Percentiles rank a stretch among this genome's conserved stretches.
These are phyloP conservation scores for Rubia tinctorum DNA, from an alignment of 305 asterid species.

Conservation along the genomic window DNA sequence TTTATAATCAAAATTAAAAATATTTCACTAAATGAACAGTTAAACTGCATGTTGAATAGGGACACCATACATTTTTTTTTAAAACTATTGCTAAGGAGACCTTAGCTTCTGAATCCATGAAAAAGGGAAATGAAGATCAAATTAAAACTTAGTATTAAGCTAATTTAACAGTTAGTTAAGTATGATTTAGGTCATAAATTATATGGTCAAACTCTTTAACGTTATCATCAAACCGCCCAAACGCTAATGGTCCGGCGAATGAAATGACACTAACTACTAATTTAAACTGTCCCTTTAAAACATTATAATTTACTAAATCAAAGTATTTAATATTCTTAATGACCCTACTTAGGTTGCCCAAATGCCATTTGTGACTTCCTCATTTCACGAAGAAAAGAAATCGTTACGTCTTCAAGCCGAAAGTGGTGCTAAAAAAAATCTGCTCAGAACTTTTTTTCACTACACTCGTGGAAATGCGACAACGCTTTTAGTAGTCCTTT, in stretches of 20 bases:
- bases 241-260: conserved; percentile 18
- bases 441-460: conserved; percentile 13
- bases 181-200: too few relatives aligned
- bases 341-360: neutral
- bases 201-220: neutral
- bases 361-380: neutral
- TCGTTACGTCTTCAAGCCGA: conserved; percentile 40
- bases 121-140: too few relatives aligned
- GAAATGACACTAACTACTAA: conserved; percentile 13
- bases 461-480: conserved; percentile 12
- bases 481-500: neutral
- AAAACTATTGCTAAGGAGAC: too few relatives aligned
- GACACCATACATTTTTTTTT: too few relatives aligned
- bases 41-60: too few relatives aligned
- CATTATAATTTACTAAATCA: neutral
- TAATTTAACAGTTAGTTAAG: too few relatives aligned
- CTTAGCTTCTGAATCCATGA: too few relatives aligned
- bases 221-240: conserved; percentile 23
- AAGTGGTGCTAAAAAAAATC: conserved; percentile 27
- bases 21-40: too few relatives aligned
- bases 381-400: conserved; percentile 13
- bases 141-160: too few relatives aligned
- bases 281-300: neutral
- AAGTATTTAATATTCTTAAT: neutral
- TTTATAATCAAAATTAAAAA: too few relatives aligned